These are phyloP conservation scores for Blastocystis sp. DNA, from an alignment of 352 stramenopile species.

Conservation along the genomic window DNA sequence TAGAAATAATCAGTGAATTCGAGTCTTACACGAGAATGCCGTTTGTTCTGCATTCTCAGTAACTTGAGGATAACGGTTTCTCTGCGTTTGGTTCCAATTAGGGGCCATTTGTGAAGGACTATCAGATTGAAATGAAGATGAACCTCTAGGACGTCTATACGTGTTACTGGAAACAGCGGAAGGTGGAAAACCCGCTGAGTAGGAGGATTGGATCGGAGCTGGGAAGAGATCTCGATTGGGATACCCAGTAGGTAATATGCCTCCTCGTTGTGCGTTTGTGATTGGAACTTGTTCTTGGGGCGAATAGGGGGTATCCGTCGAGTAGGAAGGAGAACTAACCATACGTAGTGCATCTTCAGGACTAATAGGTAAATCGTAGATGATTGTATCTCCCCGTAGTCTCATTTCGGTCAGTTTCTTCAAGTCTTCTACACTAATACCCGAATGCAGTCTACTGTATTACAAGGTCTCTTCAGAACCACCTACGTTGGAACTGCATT, in stretches of 20 bases:
- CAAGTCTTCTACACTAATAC: conserved; percentile 30
- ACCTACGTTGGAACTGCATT: not conserved
- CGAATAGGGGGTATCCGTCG: not conserved
- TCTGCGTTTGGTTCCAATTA: too few relatives aligned
- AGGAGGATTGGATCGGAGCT: not conserved
- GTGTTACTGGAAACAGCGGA: too few relatives aligned
- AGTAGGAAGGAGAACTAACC: not conserved
- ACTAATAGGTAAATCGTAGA: conserved; percentile 1
- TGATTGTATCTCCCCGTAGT: not conserved
- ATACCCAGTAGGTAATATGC: too few relatives aligned
- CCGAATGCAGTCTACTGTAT: conserved; percentile 1
- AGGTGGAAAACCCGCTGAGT: not conserved
- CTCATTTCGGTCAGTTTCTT: conserved; percentile 25
- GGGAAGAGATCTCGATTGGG: too few relatives aligned
- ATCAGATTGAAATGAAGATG: too few relatives aligned
- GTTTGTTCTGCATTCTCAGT: too few relatives aligned
- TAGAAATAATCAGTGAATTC: not conserved
- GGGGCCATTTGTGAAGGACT: too few relatives aligned
- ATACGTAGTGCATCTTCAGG: conserved; percentile 2
- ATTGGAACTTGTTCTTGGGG: not conserved
- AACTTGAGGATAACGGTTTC: too few relatives aligned
- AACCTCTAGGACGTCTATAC: too few relatives aligned
- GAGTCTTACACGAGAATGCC: too few relatives aligned
- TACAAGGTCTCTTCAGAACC: not conserved
- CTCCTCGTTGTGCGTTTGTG: too few relatives aligned